Base-by-base conservation (phyloP, 2,329 filamentous ascomycete species). In the Epichloe coenophiala region DNA sequence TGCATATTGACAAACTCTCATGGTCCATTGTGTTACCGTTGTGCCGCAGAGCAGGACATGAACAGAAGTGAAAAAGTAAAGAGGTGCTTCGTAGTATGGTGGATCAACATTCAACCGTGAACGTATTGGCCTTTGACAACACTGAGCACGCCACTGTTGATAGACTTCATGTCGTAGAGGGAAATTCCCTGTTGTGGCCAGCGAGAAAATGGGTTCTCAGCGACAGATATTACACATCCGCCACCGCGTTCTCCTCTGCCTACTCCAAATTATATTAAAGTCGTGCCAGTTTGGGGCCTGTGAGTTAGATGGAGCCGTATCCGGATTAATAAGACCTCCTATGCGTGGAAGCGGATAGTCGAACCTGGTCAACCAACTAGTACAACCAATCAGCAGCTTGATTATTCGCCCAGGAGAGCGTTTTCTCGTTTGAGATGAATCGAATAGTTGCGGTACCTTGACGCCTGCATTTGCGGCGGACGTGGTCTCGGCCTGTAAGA, bases 1-100 rank as follows among this genome's bases (percentile, higher is more conserved):
- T 78, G 54, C 74, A 59, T 45, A 77, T 66, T 9, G 74, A 76
- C 35, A 72, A 59, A 36, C 56, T 54, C 33, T 51, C 44, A 35
- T 52, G 33, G 37, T 63, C 59, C 64, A 66, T 67, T 23, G 19
- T 47, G 44, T 19, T 19, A 17, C 8, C 21, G 38, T 44, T 56
- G 43, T 17, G 13, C 33, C 17, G 31, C 13, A 31, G 17, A 49
- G 7, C 12, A n/a, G 19, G 38, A 27, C 12, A 38, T 35, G 4
- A 35, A 21, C 17, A 27, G 6, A 4, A 1, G 15, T 35, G 12
- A 12, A 13, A 23, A 27, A 4, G 9, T 12, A 8, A 9, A 38
- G 31, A 38, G 31, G 40, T 17, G 27, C 33, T 19, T 45, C 21
- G n/a, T 5, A 17, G 12, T 35, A 19, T 3, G 27, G 13, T 33